Evolutionary conservation across 495 filamentous ascomycete species (phyloP).

Genomic region (Aspergillus haitiensis): DNA sequence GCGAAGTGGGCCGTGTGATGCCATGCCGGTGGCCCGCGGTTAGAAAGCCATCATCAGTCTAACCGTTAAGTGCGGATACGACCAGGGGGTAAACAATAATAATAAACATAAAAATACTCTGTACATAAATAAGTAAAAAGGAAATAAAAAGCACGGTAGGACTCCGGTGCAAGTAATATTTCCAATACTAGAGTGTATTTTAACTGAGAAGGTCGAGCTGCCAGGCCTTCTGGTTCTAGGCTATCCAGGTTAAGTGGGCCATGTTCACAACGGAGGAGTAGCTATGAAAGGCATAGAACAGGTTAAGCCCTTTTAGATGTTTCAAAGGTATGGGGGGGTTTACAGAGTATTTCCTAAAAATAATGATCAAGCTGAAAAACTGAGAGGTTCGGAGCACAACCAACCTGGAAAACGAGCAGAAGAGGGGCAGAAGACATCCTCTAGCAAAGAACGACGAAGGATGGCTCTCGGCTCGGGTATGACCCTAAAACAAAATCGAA

Average conservation of each 20-base stretch:
- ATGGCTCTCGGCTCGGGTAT: background rate
- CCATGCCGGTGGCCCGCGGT: conserved; percentile 21
- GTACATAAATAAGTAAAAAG: too few relatives aligned
- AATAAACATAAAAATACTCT: too few relatives aligned
- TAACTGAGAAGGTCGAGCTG: conserved; percentile 18
- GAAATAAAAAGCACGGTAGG: conserved; percentile 17
- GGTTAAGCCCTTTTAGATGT: background rate
- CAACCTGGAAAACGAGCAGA: background rate
- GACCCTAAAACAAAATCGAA: too few relatives aligned
- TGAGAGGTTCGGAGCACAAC: background rate
- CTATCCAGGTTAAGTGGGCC: conserved; percentile 1
- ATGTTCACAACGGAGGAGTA: background rate
- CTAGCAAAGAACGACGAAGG: background rate
- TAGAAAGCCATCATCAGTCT: conserved; percentile 6
- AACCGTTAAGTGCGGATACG: conserved; percentile 25
- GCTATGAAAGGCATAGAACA: background rate
- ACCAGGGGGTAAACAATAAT: conserved; percentile 1
- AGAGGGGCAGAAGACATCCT: background rate
- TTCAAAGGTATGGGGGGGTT: background rate
- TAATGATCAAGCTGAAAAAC: background rate
- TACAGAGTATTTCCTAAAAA: background rate
- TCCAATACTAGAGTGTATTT: conserved; percentile 22
- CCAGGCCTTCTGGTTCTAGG: conserved; percentile 18
- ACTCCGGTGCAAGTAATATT: conserved; percentile 20
- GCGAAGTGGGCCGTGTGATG: conserved; percentile 26